Evolutionary conservation across 768 basidiomycete species (phyloP).

Genomic region (Trametes villosa): DNA sequence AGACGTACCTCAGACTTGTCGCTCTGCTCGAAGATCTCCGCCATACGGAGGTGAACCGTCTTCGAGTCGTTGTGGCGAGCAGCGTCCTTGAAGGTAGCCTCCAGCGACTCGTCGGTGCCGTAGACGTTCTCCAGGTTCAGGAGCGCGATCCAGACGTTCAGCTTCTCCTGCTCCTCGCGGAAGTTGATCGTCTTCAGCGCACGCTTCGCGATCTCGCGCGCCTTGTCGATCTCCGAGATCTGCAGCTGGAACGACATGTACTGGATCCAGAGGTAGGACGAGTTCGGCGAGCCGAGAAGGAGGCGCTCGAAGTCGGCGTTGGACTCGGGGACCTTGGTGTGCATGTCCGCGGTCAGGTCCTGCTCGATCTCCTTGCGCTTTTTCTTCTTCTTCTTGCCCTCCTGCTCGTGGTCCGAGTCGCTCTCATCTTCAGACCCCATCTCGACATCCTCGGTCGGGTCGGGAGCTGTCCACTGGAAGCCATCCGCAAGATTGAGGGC

Average conservation of each 20-base stretch:
- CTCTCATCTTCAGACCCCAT: slow-evolving; percentile 52
- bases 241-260: slow-evolving; percentile 99
- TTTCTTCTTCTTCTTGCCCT: slow-evolving; percentile 65
- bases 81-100: slow-evolving; percentile 88
- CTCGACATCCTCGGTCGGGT: slow-evolving; percentile 44
- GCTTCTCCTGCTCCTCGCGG: slow-evolving; percentile 93
- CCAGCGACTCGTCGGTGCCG: slow-evolving; percentile 81
- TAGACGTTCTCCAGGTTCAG: slow-evolving; percentile 94
- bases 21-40: slow-evolving; percentile 82
- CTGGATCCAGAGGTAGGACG: slow-evolving; percentile 97
- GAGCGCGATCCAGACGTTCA: slow-evolving; percentile 97
- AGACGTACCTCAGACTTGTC: slow-evolving; percentile 76
- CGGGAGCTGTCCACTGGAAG: slow-evolving; percentile 70
- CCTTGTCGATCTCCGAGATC: slow-evolving; percentile 95
- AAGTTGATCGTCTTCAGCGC: slow-evolving; percentile 90
- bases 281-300: slow-evolving; percentile 92
- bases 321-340: slow-evolving; percentile 84
- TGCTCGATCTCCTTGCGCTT: slow-evolving; percentile 74
- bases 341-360: slow-evolving; percentile 88
- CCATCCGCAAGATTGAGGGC: slow-evolving; percentile 56
- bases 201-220: slow-evolving; percentile 81
- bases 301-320: slow-evolving; percentile 94
- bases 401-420: slow-evolving; percentile 48
- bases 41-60: slow-evolving; percentile 83
- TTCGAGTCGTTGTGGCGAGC: slow-evolving; percentile 90